These are phyloP conservation scores for Colletotrichum gigasporum DNA, from an alignment of 2,329 filamentous ascomycete genomes.

Conservation along the genomic window DNA sequence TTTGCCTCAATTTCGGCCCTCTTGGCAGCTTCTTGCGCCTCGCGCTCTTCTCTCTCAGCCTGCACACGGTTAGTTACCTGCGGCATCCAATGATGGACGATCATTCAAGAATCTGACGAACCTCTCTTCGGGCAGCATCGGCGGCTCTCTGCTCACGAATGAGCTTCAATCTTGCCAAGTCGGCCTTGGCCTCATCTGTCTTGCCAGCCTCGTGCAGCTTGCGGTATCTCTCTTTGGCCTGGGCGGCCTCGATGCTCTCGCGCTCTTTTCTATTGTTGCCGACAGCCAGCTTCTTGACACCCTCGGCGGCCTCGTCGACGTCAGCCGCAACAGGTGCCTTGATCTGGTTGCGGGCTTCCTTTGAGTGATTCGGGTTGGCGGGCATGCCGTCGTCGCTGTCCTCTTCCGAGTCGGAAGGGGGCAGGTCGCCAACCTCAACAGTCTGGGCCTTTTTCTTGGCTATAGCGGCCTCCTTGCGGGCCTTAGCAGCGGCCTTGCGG, in stretches of 20 bases:
- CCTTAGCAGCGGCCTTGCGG: constrained; percentile 87
- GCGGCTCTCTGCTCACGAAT: constrained; percentile 88
- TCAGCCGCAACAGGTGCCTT: constrained; percentile 48
- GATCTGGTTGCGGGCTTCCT: constrained; percentile 72
- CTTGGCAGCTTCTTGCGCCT: constrained; percentile 59
- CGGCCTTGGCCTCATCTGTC: constrained; percentile 93
- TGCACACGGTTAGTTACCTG: constrained; percentile 37
- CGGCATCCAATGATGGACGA: too few relatives aligned
- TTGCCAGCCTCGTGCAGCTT: constrained; percentile 94
- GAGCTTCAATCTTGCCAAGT: constrained; percentile 82
- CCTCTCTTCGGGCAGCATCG: constrained; percentile 84
- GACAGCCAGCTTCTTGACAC: constrained; percentile 63
- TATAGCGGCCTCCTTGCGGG: constrained; percentile 89
- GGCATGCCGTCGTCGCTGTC: constrained; percentile 73
- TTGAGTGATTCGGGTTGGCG: constrained; percentile 91
- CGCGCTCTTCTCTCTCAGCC: constrained; percentile 68
- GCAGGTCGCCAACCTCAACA: constrained; percentile 87
- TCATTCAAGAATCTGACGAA: too few relatives aligned
- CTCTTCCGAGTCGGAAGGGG: constrained; percentile 74
- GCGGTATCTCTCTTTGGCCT: constrained; percentile 89
- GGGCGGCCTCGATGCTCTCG: constrained; percentile 84
- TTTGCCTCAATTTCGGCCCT: constrained; percentile 62
- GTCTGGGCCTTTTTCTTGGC: constrained; percentile 75
- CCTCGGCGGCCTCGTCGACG: constrained; percentile 62
- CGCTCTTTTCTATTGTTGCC: constrained; percentile 62